Evolutionary conservation across 1,284 basidiomycete genomes (phyloP), one percentile per base, ranked within the genome.

Genomic region (Mycosarcoma maydis): DNA sequence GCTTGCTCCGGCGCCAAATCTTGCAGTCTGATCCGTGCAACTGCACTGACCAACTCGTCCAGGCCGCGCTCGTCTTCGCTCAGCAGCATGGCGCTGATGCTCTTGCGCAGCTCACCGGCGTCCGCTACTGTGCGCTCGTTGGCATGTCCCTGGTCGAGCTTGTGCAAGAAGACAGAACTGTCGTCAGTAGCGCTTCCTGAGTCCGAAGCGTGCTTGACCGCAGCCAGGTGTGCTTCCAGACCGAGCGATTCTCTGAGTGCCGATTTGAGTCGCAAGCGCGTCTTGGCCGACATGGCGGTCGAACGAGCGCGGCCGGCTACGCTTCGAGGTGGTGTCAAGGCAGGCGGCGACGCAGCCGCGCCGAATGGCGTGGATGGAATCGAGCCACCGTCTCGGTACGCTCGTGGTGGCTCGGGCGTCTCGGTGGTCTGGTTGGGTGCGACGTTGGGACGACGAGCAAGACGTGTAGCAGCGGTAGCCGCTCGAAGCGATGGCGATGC

Each of bases 11-110:
- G 26, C n/a, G 32, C 24, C 23, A 61, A 4, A 41, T 65, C 61
- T 16, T 66, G 51, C 38, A 66, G 26, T 5, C 51, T 47, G 17
- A 66, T 59, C 17, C 56, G 44, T 4, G 56, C 62, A n/a, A 66
- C 62, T 1, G 55, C 62, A 17, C 44, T 51, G 11, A 66, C 62
- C 8, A 68, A 22, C 34, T 62, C 65, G 36, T 68, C 65, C 4
- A 68, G 37, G 23, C 56, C 55, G n/a, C 43, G 14, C 20, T 68
- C 65, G 24, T 61, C 58, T 4, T 61, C 58, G 20, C 58, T 68
- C 4, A 68, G 30, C 20, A 68, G 32, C 46, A 67, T 52, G 13
- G 57, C 44, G 39, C 57, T 60, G 23, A 38, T 47, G 43, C 55
- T 59, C 29, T 50, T 38, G 6, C 47, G 4, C 38, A 59, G 6